Base-by-base conservation (phyloP, 164 flowering plant genomes). In the Paratinospora sagittata region DNA sequence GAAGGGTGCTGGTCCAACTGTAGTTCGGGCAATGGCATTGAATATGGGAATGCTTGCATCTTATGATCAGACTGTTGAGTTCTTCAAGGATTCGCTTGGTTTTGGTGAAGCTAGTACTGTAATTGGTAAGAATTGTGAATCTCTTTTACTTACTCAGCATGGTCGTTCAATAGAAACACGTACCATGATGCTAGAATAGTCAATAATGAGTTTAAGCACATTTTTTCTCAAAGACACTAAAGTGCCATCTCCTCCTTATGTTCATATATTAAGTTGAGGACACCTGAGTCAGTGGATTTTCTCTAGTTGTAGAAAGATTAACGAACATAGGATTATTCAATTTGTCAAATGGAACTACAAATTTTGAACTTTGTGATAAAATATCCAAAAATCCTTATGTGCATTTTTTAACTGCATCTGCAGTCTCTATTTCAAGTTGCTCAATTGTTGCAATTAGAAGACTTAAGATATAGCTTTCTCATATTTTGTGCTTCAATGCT, bases 21-120 rank as follows among this genome's bases (percentile, higher is more conserved):
- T 91, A 2, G 96, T 90, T 24, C 85, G 98, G 81, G 98, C 98
- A 14, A 94, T 94, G 97, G 96, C 92, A 24, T 74, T 92, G 74
- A 94, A 90, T 77, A 90, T 90, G 97, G 97, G 97, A 65, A 89
- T 90, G 97, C 94, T 94, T 76, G 98, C 98, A 27, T 92, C 97
- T 45, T 95, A 95, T 81, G 98, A 92, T 78, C 97, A 94, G 73
- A 81, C 89, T 84, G 91, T 85, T 66, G 97, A 92, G 83, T 82
- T 90, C 70, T 87, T 81, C 82, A 91, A 75, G 84, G 98, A 90
- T 82, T 64, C 80, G 45, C 83, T 87, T 81, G 93, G 96, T 65
- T 79, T 86, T 43, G 89, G 92, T 62, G 97, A 92, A 85, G 83
- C 77, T 69, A 69, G 90, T 75, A 92, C 98, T 13, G 87, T 92